These are phyloP conservation scores for Hypoxylon sp. DNA, from an alignment of 2,329 filamentous ascomycete genomes.

Conservation along the genomic window DNA sequence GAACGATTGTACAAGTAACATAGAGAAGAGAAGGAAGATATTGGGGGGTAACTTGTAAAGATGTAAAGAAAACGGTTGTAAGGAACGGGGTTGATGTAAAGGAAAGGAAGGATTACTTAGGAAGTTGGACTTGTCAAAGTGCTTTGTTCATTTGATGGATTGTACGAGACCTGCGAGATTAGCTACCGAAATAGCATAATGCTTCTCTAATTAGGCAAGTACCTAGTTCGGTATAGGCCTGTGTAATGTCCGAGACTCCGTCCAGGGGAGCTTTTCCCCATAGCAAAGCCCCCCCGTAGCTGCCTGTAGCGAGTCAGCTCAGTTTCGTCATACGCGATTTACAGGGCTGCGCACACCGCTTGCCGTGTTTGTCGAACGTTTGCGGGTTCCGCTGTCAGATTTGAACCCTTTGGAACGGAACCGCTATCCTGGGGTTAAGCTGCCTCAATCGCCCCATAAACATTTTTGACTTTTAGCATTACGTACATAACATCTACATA, in stretches of 20 bases:
- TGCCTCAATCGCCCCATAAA: conserved; percentile 12
- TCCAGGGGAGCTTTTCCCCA: conserved; percentile 40
- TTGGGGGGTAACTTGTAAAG: conserved; percentile 4
- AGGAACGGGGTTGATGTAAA: conserved; percentile 18
- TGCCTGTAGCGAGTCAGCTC: conserved; percentile 5
- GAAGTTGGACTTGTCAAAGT: conserved; percentile 25
- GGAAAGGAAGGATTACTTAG: conserved; percentile 24
- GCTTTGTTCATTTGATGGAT: conserved; percentile 46
- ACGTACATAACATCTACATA: conserved; percentile 17
- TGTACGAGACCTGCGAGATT: conserved; percentile 39
- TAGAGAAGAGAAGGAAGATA: conserved; percentile 19
- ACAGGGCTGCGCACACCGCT: conserved; percentile 26
- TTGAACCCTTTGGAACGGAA: conserved; percentile 8
- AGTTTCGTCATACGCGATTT: conserved; percentile 30
- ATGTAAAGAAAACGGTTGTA: conserved; percentile 9
- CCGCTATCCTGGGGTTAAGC: conserved; percentile 29
- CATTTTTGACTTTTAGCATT: conserved; percentile 28
- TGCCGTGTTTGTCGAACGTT: conserved; percentile 32
- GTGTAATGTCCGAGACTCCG: conserved; percentile 47
- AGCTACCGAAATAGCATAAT: conserved; percentile 28
- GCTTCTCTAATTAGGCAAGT: conserved; percentile 34
- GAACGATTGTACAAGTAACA: conserved; percentile 23
- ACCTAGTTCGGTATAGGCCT: conserved; percentile 26
- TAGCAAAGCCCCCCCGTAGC: conserved; percentile 16
- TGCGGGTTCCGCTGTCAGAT: conserved; percentile 26